Conservation (phyloP, 2,329 filamentous ascomycete species). For the Diplodia mutila region DNA sequence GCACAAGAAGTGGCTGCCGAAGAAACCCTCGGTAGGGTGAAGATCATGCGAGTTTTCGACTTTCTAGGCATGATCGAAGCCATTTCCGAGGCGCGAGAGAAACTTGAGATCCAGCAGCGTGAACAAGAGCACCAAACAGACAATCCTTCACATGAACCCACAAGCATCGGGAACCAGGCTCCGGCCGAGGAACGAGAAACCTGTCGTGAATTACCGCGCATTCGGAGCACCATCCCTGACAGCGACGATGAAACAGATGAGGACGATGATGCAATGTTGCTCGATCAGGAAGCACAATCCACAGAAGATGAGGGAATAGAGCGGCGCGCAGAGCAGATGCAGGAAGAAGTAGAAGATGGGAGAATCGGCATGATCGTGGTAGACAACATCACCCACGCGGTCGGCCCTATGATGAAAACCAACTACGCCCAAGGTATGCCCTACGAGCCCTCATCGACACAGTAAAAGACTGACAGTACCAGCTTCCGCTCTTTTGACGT, state of each 20-base stretch:
- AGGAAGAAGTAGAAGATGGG: background rate
- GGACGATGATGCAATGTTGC: constrained; percentile 48
- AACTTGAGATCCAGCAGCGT: constrained; percentile 32
- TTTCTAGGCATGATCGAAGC: constrained; percentile 53
- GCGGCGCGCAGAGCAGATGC: background rate
- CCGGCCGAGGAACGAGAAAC: background rate
- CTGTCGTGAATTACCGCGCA: background rate
- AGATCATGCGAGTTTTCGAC: constrained; percentile 57
- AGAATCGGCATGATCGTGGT: constrained; percentile 43
- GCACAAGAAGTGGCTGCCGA: constrained; percentile 38
- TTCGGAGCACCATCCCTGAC: constrained; percentile 36
- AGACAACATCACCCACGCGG: constrained; percentile 45
- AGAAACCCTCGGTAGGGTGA: constrained; percentile 48
- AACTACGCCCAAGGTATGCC: constrained; percentile 41
- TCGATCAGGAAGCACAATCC: constrained; percentile 24
- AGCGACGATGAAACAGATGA: constrained; percentile 40
- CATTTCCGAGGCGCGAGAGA: constrained; percentile 49
- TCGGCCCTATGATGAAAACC: constrained; percentile 43
- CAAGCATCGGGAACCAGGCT: background rate
- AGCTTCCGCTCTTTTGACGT: constrained; percentile 47
- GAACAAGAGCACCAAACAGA: background rate
- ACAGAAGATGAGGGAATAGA: background rate
- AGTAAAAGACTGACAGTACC: constrained; percentile 13
- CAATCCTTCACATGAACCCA: background rate
- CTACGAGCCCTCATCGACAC: background rate